phyloP scores from a whole-genome alignment of 2,329 filamentous ascomycete genomes.

The Diplodia corticola region DNA sequence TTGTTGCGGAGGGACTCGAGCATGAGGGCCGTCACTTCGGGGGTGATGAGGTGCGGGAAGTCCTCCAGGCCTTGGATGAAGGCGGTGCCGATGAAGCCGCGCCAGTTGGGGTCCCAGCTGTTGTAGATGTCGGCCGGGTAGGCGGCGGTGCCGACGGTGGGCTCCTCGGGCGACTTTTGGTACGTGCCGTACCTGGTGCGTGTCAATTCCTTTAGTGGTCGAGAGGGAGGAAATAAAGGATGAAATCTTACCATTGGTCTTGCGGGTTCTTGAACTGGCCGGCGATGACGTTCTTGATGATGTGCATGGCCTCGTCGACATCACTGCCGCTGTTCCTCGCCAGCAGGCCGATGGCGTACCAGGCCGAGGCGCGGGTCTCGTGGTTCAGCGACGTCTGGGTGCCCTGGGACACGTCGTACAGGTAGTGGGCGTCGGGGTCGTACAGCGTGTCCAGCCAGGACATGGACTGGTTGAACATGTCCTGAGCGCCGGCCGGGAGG shows the following conservation, averaged over 20 bases:
- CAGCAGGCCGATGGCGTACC: slow-evolving; percentile 61
- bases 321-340: slow-evolving; percentile 56
- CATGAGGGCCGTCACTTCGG: slow-evolving; percentile 47
- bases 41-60: slow-evolving; percentile 51
- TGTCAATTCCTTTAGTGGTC: no score
- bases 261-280: slow-evolving; percentile 55
- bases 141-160: slow-evolving; percentile 53
- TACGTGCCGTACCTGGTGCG: slow-evolving; percentile 51
- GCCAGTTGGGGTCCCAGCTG: slow-evolving; percentile 65
- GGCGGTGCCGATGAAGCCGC: slow-evolving; percentile 62
- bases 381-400: slow-evolving; percentile 49
- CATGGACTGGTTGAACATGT: slow-evolving; percentile 52
- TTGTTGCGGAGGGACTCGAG: slow-evolving; percentile 56
- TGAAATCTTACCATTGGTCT: slow-evolving; percentile 54
- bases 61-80: slow-evolving; percentile 62
- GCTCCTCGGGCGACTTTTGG: slow-evolving; percentile 58
- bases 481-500: slow-evolving; percentile 4
- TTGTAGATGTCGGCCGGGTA: slow-evolving; percentile 57
- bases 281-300: slow-evolving; percentile 56
- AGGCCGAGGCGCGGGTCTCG: slow-evolving; percentile 58
- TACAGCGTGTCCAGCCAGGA: slow-evolving; percentile 58
- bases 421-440: slow-evolving; percentile 53
- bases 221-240: not conserved
- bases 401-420: slow-evolving; percentile 46
- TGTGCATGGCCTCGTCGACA: slow-evolving; percentile 52